These are phyloP conservation scores for Phalaenopsis hybrid DNA, from an alignment of 116 monocot species.

Conservation along the genomic window DNA sequence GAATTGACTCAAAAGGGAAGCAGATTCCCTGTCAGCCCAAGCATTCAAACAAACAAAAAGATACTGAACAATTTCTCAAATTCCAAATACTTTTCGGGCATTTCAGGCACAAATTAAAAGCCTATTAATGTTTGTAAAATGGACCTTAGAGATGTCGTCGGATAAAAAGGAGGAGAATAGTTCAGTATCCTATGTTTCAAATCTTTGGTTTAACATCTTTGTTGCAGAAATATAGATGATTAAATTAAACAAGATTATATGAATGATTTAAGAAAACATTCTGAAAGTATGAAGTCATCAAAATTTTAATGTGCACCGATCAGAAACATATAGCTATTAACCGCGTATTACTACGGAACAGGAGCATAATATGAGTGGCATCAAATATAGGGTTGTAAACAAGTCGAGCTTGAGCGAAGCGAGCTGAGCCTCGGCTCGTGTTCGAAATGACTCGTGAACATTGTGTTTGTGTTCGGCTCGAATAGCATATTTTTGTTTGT, in stretches of 20 bases:
- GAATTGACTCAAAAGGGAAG: neutral
- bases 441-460: no score
- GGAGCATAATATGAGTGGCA: no score
- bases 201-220: neutral
- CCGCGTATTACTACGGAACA: no score
- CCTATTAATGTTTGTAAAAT: no score
- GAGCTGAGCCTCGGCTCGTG: no score
- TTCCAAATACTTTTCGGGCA: neutral
- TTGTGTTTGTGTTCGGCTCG: no score
- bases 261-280: neutral
- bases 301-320: neutral
- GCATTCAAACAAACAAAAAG: neutral
- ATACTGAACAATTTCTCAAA: neutral
- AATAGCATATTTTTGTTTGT: no score
- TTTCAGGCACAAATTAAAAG: neutral
- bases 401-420: no score
- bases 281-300: neutral
- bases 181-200: neutral
- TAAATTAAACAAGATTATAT: neutral
- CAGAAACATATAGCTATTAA: neutral
- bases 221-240: neutral
- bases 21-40: neutral
- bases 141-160: no score
- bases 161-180: neutral
- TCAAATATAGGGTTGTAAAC: no score